Evolutionary conservation across 441 rosid genomes (phyloP), one percentile per base, ranked within the genome.

Genomic region (Aquilaria agallochum): DNA sequence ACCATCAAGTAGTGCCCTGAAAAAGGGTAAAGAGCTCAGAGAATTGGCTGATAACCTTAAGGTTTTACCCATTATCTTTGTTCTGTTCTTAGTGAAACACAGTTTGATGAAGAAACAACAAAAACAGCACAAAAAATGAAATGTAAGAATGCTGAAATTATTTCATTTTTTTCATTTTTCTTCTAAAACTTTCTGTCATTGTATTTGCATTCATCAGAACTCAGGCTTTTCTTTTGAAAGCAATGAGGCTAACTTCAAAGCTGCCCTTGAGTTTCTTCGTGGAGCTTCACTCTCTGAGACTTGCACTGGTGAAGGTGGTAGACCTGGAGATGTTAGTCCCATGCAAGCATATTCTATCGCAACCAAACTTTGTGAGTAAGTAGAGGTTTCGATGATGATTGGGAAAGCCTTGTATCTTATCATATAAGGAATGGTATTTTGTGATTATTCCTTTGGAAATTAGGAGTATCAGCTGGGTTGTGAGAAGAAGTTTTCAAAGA

Each of bases 301-400:
- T 48, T 62, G 77, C 74, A 62, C 53, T 69, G 64, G 68, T 46
- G 86, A 86, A 64, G 67, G 61, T 45, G 78, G 79, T 62, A 77
- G 64, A 67, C 77, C 62, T 55, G 81, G 70, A 49, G 89, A 84
- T 71, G 68, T 77, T 78, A 68, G 72, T 57, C 83, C 77, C 54
- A 53, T 88, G 64, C 92, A 89, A 79, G 72, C 71, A 10, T 89
- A 86, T 58, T 66, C 69, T 58, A 78, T 65, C 42, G 67, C 89
- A 31, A 86, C 82, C 27, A 90, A 80, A 79, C 82, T 88, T 60
- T 88, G 79, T 65, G 77, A 82, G 95, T 90, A 83, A 83, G 94
- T 79, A 34, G 73, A 76, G 56, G 30, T 56, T 66, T 68, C 66
- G n/a, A 58, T 45, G 30, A 42, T 64, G 52, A 33, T 2, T 6